phyloP scores from a whole-genome alignment of 352 stramenopile species.

The Globisporangium orthogonon region DNA sequence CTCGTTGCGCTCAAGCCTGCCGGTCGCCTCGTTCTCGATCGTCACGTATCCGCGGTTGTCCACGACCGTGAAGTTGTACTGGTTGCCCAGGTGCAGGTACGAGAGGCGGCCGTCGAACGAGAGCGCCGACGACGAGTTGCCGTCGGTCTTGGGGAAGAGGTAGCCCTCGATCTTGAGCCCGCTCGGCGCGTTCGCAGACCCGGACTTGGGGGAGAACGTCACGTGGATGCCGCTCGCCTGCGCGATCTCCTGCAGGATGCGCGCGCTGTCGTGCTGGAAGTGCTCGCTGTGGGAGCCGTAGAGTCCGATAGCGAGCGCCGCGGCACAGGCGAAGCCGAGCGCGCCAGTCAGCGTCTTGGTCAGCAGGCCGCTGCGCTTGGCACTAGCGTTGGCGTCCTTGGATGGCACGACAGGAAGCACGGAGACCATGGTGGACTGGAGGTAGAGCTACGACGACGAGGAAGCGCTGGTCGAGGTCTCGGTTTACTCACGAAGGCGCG shows the following conservation, averaged over 20 bases:
- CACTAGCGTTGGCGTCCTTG: neutral
- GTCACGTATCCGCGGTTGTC: slow-evolving; percentile 25
- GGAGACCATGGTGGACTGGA: slow-evolving; percentile 2
- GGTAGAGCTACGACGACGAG: neutral
- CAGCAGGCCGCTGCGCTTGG: slow-evolving; percentile 4
- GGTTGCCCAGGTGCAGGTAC: slow-evolving; percentile 17
- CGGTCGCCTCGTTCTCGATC: slow-evolving; percentile 16
- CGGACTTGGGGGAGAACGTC: slow-evolving; percentile 12
- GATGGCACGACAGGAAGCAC: neutral
- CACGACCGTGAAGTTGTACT: slow-evolving; percentile 28
- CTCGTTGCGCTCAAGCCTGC: slow-evolving; percentile 10
- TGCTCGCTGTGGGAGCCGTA: slow-evolving; percentile 15
- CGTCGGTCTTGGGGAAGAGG: slow-evolving; percentile 15
- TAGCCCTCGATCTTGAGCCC: slow-evolving; percentile 14
- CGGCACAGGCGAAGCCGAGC: slow-evolving; percentile 5
- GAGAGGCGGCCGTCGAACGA: slow-evolving; percentile 22
- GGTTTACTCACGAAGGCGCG: neutral
- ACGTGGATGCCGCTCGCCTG: slow-evolving; percentile 23
- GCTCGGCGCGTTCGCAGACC: slow-evolving; percentile 7
- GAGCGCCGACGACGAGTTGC: neutral
- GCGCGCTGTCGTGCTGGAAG: slow-evolving; percentile 18
- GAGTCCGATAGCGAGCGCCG: slow-evolving; percentile 12
- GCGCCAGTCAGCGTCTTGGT: slow-evolving; percentile 5
- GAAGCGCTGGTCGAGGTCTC: neutral
- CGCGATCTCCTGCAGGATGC: slow-evolving; percentile 20